Conservation (phyloP, 176 grass and related monocot genomes). For the Pharus latifolius region DNA sequence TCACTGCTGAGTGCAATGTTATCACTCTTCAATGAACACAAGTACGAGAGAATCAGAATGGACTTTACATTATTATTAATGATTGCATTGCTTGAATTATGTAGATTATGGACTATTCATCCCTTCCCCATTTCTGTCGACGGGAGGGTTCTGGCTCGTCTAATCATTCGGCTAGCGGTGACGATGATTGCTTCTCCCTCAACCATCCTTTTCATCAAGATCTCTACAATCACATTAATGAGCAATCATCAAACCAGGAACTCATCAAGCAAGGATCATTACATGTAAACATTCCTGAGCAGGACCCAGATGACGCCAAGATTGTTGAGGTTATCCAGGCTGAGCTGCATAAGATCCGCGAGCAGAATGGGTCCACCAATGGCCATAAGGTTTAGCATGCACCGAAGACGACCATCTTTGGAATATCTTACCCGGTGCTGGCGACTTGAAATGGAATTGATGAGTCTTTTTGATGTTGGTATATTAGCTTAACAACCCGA, state of each 20-base stretch:
- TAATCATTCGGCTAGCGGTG: conserved; percentile 25
- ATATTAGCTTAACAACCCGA: conserved; percentile 1
- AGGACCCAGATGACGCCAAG: conserved; percentile 29
- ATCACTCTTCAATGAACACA: background rate
- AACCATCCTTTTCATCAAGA: conserved; percentile 92
- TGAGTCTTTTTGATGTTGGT: background rate
- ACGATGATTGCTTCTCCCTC: conserved; percentile 42
- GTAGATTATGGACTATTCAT: conserved; percentile 79
- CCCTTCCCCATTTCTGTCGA: conserved; percentile 88
- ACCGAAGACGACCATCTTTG: background rate
- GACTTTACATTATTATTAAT: background rate
- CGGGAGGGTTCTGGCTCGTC: conserved; percentile 52
- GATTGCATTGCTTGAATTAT: background rate
- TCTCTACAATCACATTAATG: conserved; percentile 49
- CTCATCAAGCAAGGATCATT: conserved; percentile 75
- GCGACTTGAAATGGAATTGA: background rate
- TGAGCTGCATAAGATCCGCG: conserved; percentile 57
- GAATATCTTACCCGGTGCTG: background rate
- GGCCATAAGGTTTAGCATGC: conserved; percentile 32
- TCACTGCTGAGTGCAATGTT: background rate
- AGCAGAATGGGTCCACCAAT: conserved; percentile 25
- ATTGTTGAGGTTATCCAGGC: conserved; percentile 68
- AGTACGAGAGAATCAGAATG: background rate
- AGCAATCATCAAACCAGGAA: conserved; percentile 25
- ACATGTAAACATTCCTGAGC: conserved; percentile 66